Evolutionary conservation across 805 yeast genomes (phyloP), one percentile per base, ranked within the genome.

Genomic region (Wickerhamomyces sydowiorum): DNA sequence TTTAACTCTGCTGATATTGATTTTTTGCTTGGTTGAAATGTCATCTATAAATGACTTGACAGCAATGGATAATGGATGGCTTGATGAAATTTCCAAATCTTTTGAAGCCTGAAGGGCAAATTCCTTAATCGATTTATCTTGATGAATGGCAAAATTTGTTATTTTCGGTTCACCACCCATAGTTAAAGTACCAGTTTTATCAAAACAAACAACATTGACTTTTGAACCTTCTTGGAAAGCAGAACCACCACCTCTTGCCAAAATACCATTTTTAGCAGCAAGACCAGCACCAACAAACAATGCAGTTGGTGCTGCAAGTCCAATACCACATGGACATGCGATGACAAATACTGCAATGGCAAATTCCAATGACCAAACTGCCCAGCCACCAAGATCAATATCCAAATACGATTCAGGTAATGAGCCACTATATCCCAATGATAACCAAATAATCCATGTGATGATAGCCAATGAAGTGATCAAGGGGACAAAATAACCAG

Each of bases 291-390:
- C 93, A 12, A 85, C 88, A 65, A 81, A 83, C 32, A 85, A 58
- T 0, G 93, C 91, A 2, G 91, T 84, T 2, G 93, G 93, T 2
- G 91, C 93, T 20, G 93, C 93, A 19, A 85, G 65, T 2, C 91
- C 93, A 50, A 85, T 76, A 2, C 91, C 95, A 66, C 93, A 85
- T 1, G 95, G 95, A 56, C 95, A 85, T 0, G 91, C 91, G 39
- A 85, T 77, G 2, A 85, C 91, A 62, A 85, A 83, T 2, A 86
- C 91, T 0, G 90, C 76, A 48, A 85, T 81, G 1, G 89, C 77
- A 61, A 85, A 85, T 50, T 83, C 81, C 42, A 85, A 66, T 1
- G 90, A 80, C 89, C 91, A 85, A 12, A 83, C 74, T 0, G 74
- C 65, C 88, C 90, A 83, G 1, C 88, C 86, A 14, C 87, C 87